Base-by-base conservation (phyloP, 176 grass and related monocot species). In the Aegilops longissima region DNA sequence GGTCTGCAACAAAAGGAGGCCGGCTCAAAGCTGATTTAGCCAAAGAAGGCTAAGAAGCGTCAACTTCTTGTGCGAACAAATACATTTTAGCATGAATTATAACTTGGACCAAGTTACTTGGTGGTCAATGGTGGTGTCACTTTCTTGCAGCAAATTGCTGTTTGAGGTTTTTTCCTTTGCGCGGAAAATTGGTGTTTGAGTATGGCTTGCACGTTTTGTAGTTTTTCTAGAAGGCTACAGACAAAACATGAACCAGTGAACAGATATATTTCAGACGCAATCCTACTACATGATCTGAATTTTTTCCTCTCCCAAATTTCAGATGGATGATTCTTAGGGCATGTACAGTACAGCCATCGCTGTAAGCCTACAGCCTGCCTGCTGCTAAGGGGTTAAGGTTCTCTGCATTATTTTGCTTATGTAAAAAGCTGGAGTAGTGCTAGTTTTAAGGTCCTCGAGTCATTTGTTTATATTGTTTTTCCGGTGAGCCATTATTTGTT, bases 271-370 rank as follows among this genome's bases (percentile, higher is more conserved):
- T 31, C 33, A 39, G 12, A 13, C n/a, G 23, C 47, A 75, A 17
- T 29, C 8, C 17, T 54, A 45, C 11, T 75, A 17, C 5, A 74
- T 76, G n/a, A 8, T 52, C 77, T 23, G 24, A 34, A 3, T 78
- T 44, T 72, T 82, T 20, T 45, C 63, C 79, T 79, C 80, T 79
- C 20, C 27, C 31, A 59, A 59, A 61, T 91, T 80, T 80, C 89
- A 91, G 76, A 52, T 80, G 36, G 73, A 29, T 79, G 40, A 45
- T 67, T 73, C 31, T 73, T 34, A 12, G 10, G 59, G 58, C 66
- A 8, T 70, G 30, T 63, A 63, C 80, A 74, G 31, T 63, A 63
- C 80, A 66, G 23, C 49, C 16, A 18, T 79, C n/a, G 30, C 20
- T 29, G 27, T 73, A 80, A 75, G 61, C 31, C 29, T 59, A 59